Conservation (phyloP, 2,329 filamentous ascomycete genomes). For the Sclerotinia glacialis region DNA sequence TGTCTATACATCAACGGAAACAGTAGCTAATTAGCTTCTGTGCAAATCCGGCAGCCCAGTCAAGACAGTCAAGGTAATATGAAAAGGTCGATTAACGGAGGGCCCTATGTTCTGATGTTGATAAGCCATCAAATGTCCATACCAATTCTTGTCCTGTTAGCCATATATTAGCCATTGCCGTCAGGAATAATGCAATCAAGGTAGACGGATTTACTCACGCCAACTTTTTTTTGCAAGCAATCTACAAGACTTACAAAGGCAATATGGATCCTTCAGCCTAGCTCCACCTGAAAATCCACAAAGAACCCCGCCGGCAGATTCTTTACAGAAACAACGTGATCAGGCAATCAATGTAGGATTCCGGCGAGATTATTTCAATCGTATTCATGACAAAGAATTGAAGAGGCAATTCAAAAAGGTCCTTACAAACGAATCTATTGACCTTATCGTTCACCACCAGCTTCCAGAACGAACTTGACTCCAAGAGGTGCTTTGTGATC, state of each 20-base stretch:
- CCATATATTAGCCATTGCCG: slow-evolving; percentile 25
- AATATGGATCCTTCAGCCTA: not conserved
- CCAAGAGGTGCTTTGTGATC: not conserved
- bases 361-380: slow-evolving; percentile 8
- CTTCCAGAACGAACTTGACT: slow-evolving; percentile 1
- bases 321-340: not conserved
- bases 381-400: slow-evolving; percentile 6
- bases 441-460: not conserved
- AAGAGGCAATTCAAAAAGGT: not conserved
- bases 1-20: no score
- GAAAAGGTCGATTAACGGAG: no score
- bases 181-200: slow-evolving; percentile 26
- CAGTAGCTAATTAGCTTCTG: no score
- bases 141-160: slow-evolving; percentile 30
- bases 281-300: not conserved
- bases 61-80: no score
- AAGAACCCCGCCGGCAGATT: not conserved
- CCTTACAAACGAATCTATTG: not conserved
- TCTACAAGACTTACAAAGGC: slow-evolving; percentile 8
- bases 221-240: slow-evolving; percentile 28
- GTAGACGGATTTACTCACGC: slow-evolving; percentile 24
- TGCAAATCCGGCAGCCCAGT: no score
- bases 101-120: no score
- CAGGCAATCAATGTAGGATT: not conserved
- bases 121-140: no score